A percentile compares a stretch with the other conserved stretches of the same genome.
phyloP scores from a whole-genome alignment of 805 yeast species.

The Ogataea trehaloabstinens region DNA sequence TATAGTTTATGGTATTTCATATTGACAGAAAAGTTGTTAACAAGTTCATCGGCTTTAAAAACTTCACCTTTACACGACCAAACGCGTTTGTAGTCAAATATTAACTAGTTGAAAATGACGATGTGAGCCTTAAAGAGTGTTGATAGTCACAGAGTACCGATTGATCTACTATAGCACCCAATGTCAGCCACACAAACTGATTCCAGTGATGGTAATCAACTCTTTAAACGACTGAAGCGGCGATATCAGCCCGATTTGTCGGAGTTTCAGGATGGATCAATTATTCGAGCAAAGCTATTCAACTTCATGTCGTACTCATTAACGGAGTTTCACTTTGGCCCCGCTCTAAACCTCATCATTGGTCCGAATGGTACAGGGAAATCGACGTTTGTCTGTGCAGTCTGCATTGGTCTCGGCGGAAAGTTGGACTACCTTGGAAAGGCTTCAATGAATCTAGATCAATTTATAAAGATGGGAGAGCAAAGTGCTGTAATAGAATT shows the following conservation, averaged over 20 bases:
- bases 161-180: no score
- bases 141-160: no score
- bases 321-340: conserved; percentile 75
- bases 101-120: no score
- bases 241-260: conserved; percentile 18
- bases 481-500: conserved; percentile 46
- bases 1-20: no score
- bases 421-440: conserved; percentile 69
- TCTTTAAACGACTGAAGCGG: conserved; percentile 20
- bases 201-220: no score
- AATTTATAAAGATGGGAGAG: conserved; percentile 72
- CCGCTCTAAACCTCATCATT: conserved; percentile 83
- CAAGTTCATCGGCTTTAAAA: no score
- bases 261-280: conserved; percentile 43
- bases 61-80: no score
- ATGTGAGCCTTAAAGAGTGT: no score
- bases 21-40: no score
- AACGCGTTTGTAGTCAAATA: no score
- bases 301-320: conserved; percentile 69
- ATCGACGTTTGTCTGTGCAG: conserved; percentile 88
- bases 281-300: conserved; percentile 48
- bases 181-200: no score
- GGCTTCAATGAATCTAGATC: conserved; percentile 55
- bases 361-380: conserved; percentile 98
- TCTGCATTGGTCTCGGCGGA: conserved; percentile 87